Base-by-base conservation (phyloP, 495 filamentous ascomycete species). In the Barbatosphaeria neglecta region DNA sequence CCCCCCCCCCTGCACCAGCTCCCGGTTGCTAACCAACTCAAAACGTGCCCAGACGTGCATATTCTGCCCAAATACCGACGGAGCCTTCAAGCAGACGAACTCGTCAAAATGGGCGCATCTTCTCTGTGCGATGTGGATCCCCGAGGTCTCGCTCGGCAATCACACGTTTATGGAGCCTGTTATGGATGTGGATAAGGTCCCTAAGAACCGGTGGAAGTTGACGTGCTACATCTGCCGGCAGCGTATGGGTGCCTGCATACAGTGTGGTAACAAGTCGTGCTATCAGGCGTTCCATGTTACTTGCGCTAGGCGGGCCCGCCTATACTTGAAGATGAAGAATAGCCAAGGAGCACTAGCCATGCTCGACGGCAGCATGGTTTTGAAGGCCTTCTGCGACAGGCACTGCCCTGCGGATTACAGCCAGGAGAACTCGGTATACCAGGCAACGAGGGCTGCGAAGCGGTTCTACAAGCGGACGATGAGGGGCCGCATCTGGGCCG, bases 261-360 rank as follows among this genome's bases (percentile, higher is more conserved):
- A 99, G 65, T 99, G 92, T 66, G 88, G 89, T 46, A 96, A 97
- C 66, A 97, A 95, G 61, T 84, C 81, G 48, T 99, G 92, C 63
- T 99, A 90, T 57, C 80, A 87, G 56, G 92, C 92, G n/a, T 99
- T 97, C 65, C 92, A 99, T 63, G 92, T 97, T 23, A 96, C 90
- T 5, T 99, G 92, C 59, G 92, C 90, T 10, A 80, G 93, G 33
- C 74, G 87, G 50, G 86, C 89, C 31, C 81, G 84, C 50, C 79
- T 99, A 0, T 95, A 85, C 60, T 69, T 99, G 47, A 94, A 90
- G 70, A 97, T 96, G 90, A 97, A 96, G 64, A 86, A 87, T 41
- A 82, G 76, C 40, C 85, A 92, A 49, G 86, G 87, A 7, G 76
- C 74, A 8, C 74, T 84, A 4, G 81, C 82, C n/a, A 80, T 84